Conservation (phyloP, 129 eudicot species). For the Glebionis coronaria region DNA sequence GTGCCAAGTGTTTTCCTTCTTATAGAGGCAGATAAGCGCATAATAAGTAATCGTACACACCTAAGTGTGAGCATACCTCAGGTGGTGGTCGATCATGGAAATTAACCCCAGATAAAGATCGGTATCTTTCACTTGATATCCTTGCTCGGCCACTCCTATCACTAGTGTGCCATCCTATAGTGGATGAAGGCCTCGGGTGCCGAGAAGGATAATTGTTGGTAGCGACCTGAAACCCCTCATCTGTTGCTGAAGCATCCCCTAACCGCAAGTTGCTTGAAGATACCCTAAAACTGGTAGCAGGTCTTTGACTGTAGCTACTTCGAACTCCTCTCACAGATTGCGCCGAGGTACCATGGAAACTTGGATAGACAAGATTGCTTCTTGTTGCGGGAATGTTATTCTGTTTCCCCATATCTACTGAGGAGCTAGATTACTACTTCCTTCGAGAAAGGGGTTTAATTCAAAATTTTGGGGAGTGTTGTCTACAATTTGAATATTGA, state of each 20-base stretch:
- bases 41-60: not conserved
- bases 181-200: conserved; percentile 42
- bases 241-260: conserved; percentile 33
- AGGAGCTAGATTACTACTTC: conserved; percentile 38
- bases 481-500: too few relatives aligned
- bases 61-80: conserved; percentile 37
- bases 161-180: not conserved
- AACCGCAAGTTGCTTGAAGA: conserved; percentile 48
- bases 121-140: conserved; percentile 43
- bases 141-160: conserved; percentile 25
- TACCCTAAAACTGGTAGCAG: conserved; percentile 42
- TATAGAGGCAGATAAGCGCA: too few relatives aligned
- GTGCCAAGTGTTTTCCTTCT: too few relatives aligned
- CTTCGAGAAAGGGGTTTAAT: conserved; percentile 36
- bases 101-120: conserved; percentile 39
- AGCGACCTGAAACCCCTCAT: conserved; percentile 49
- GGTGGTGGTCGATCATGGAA: conserved; percentile 42
- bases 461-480: conserved; percentile 32
- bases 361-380: conserved; percentile 25
- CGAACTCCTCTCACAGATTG: conserved; percentile 52
- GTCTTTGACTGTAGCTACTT: conserved; percentile 49
- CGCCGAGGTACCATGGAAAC: conserved; percentile 8
- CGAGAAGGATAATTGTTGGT: conserved; percentile 50
- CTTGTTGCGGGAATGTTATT: conserved; percentile 29
- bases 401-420: conserved; percentile 44